A percentile compares a stretch with the other conserved stretches of the same genome.
phyloP scores from a whole-genome alignment of 495 filamentous ascomycete genomes.

The Parmelia sp. region DNA sequence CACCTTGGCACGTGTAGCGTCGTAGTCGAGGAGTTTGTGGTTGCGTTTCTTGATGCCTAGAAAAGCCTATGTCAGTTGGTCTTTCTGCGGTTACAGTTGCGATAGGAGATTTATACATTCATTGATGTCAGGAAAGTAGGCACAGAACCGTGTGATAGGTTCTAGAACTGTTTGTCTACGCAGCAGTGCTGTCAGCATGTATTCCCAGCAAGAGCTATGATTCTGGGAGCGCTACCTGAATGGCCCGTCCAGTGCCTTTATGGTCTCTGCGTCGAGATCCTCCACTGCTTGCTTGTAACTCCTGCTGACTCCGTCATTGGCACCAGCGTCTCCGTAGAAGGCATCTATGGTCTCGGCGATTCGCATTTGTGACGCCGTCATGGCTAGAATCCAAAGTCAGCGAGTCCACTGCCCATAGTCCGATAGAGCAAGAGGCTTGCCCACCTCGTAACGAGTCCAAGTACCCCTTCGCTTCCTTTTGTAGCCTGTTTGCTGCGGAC shows the following conservation, averaged over 20 bases:
- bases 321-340: conserved; percentile 94
- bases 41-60: conserved; percentile 93
- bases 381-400: conserved; percentile 49
- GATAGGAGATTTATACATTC: conserved; percentile 58
- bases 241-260: conserved; percentile 96
- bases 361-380: conserved; percentile 99
- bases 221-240: conserved; percentile 55
- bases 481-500: conserved; percentile 78
- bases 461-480: conserved; percentile 97
- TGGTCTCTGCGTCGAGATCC: conserved; percentile 94
- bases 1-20: conserved; percentile 88
- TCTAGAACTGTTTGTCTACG: conserved; percentile 86
- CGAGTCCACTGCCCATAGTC: conserved; percentile 5
- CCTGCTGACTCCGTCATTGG: conserved; percentile 86
- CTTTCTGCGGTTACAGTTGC: neutral
- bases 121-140: conserved; percentile 98
- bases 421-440: conserved; percentile 4
- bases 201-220: neutral
- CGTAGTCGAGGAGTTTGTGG: conserved; percentile 96
- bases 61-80: conserved; percentile 2
- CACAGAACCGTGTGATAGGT: conserved; percentile 89
- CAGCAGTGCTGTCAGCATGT: neutral
- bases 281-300: conserved; percentile 98
- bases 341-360: conserved; percentile 99
- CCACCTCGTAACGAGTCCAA: conserved; percentile 88